phyloP scores from a whole-genome alignment of 176 grass and related monocot species.

The Triticum turgidum region DNA sequence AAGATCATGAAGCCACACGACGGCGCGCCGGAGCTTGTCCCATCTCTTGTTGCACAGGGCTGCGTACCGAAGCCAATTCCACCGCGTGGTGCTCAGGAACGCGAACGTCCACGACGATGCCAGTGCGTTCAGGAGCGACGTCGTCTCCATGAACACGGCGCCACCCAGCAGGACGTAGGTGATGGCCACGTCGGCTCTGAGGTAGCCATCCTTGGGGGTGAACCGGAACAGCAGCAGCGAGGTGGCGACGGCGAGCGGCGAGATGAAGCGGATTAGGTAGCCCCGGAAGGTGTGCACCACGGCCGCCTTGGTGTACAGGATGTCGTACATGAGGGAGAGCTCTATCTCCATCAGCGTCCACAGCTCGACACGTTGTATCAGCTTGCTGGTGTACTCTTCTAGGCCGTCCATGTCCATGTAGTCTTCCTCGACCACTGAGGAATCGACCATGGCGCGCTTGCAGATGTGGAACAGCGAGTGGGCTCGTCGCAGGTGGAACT shows the following conservation, averaged over 20 bases:
- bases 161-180: slow-evolving; percentile 1
- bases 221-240: not conserved
- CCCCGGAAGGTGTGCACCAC: not conserved
- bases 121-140: not conserved
- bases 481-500: not conserved
- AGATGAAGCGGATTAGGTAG: not conserved
- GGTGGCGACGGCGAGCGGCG: not conserved
- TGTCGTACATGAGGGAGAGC: slow-evolving; percentile 7
- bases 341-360: slow-evolving; percentile 4
- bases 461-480: not conserved
- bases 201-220: fast-evolving
- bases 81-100: not conserved
- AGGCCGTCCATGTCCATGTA: not conserved
- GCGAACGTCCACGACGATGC: not conserved
- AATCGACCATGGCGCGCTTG: not conserved
- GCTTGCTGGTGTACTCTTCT: not conserved
- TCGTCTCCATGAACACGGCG: not conserved
- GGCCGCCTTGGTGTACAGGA: not conserved
- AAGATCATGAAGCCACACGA: not conserved
- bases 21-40: not conserved
- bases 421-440: not conserved
- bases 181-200: not conserved
- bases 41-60: not conserved
- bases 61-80: not conserved
- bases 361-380: not conserved